Evolutionary conservation across 176 grass and related monocot genomes (phyloP).

Genomic region (Phragmites australis): DNA sequence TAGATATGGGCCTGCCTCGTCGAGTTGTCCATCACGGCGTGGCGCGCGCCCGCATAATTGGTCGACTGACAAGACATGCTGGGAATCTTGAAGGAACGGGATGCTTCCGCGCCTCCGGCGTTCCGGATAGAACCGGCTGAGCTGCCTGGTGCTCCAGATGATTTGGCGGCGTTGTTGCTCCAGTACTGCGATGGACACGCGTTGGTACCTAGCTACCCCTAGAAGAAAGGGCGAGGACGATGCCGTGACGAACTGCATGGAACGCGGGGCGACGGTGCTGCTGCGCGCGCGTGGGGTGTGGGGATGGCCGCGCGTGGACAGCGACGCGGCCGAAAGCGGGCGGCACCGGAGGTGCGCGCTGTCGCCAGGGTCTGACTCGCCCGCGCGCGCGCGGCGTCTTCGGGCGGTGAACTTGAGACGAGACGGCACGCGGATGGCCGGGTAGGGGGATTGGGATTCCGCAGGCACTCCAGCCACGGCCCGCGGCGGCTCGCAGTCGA

Average conservation of each 20-base stretch:
- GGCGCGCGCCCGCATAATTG: background rate
- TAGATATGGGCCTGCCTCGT: background rate
- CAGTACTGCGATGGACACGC: background rate
- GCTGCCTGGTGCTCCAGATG: background rate
- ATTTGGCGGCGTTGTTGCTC: background rate
- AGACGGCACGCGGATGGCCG: too few species aligned
- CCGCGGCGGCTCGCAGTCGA: too few species aligned
- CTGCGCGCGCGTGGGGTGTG: background rate
- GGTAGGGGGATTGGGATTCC: too few species aligned
- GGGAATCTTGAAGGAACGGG: background rate
- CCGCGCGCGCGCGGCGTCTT: background rate
- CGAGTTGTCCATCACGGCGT: background rate
- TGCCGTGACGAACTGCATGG: background rate
- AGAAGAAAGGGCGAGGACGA: background rate
- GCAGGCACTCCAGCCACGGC: too few species aligned
- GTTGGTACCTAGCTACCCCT: background rate
- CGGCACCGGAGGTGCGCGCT: too few species aligned
- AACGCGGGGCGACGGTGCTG: background rate
- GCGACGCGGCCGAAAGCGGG: background rate
- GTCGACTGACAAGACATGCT: background rate
- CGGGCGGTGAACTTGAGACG: too few species aligned
- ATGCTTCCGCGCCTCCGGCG: background rate
- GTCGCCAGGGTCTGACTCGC: too few species aligned
- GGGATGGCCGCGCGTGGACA: background rate
- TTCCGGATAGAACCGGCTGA: background rate